A percentile compares a stretch with the other conserved stretches of the same genome.
Evolutionary conservation across 306 rosid genomes (phyloP).

Genomic region (Oxytropis ochrocephala): DNA sequence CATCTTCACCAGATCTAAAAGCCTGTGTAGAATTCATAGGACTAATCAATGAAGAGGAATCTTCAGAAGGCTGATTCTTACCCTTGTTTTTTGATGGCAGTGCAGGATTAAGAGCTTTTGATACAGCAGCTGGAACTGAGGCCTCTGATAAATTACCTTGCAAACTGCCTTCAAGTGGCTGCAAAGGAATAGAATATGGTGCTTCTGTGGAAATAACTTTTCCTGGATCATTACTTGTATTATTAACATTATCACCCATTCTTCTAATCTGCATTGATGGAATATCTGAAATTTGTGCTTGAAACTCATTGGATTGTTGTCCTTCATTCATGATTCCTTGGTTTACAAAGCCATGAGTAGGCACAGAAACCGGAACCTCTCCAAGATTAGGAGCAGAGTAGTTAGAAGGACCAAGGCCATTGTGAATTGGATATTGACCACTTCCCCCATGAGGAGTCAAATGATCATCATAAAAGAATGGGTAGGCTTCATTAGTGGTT

Average conservation of each 20-base stretch:
- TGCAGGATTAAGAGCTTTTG: constrained; percentile 31
- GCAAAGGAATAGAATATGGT: constrained; percentile 31
- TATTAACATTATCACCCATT: constrained; percentile 40
- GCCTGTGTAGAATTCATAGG: constrained; percentile 38
- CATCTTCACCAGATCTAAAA: constrained; percentile 46
- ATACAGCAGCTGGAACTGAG: constrained; percentile 25
- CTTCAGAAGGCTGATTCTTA: constrained; percentile 45
- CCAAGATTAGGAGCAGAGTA: constrained; percentile 25
- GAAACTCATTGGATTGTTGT: constrained; percentile 26
- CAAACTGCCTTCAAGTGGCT: constrained; percentile 27
- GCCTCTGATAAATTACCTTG: constrained; percentile 35
- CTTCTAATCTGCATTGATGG: constrained; percentile 32
- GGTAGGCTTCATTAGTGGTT: constrained; percentile 41
- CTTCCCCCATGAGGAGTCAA: constrained; percentile 37
- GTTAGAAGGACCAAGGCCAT: constrained; percentile 35
- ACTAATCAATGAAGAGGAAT: constrained; percentile 35
- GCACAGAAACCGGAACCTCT: constrained; percentile 33
- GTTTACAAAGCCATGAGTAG: constrained; percentile 35
- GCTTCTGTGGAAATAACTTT: constrained; percentile 27
- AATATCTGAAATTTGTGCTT: constrained; percentile 37
- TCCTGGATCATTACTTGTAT: constrained; percentile 38
- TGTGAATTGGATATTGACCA: constrained; percentile 43
- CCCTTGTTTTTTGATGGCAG: constrained; percentile 42
- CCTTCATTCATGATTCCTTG: constrained; percentile 37
- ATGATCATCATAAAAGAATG: constrained; percentile 37